Conservation (phyloP, 306 rosid genomes). For the Abrus precatorius region DNA sequence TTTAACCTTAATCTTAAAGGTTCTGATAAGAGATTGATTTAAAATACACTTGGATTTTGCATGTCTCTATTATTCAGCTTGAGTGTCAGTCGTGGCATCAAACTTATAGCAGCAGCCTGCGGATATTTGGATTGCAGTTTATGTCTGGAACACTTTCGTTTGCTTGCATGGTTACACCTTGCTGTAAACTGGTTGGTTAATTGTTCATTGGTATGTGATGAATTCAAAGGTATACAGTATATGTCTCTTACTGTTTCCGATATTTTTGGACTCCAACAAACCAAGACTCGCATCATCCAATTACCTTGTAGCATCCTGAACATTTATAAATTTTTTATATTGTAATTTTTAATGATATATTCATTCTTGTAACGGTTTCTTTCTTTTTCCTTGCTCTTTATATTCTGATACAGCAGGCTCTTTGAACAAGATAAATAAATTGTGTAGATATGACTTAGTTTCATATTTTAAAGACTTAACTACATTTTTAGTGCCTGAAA, state of each 20-base stretch:
- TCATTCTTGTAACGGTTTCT: constrained; percentile 47
- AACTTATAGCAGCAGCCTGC: constrained; percentile 47
- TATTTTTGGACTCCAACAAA: constrained; percentile 49
- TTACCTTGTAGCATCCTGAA: constrained; percentile 50
- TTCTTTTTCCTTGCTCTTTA: constrained; percentile 24
- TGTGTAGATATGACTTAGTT: background rate
- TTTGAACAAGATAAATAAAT: background rate
- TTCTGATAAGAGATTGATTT: constrained; percentile 66
- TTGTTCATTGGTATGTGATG: constrained; percentile 56
- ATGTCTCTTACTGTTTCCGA: constrained; percentile 50
- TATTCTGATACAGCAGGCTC: background rate
- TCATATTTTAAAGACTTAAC: too few relatives aligned
- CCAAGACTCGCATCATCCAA: constrained; percentile 41
- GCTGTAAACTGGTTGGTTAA: constrained; percentile 51
- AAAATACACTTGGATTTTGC: constrained; percentile 42
- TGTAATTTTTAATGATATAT: constrained; percentile 50
- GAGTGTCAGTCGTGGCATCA: constrained; percentile 46
- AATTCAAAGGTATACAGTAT: constrained; percentile 53
- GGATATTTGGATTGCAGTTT: constrained; percentile 53
- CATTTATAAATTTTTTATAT: constrained; percentile 44
- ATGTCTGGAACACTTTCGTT: constrained; percentile 50
- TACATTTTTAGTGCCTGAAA: too few relatives aligned
- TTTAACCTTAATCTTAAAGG: constrained; percentile 83
- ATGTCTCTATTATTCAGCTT: constrained; percentile 44
- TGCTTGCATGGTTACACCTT: constrained; percentile 55